Conservation (phyloP, 2,329 filamentous ascomycete genomes). For the Aplosporella prunicola region DNA sequence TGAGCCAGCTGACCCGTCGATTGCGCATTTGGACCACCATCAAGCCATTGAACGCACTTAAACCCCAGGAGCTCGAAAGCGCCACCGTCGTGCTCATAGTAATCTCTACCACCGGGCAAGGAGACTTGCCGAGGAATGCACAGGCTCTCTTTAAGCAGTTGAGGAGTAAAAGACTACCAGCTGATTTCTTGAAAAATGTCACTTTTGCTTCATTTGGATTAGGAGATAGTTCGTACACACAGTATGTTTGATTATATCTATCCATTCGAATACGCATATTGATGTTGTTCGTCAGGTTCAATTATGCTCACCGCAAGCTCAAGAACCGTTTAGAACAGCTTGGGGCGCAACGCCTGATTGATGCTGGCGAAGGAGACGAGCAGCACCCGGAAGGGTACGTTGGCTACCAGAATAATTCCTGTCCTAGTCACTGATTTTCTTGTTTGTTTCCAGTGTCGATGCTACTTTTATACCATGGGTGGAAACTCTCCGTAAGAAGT, state of each 20-base stretch:
- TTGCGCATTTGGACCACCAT: conserved; percentile 69
- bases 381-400: conserved; percentile 82
- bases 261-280: neutral
- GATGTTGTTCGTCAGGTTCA: conserved; percentile 52
- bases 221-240: conserved; percentile 88
- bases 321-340: conserved; percentile 76
- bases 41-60: conserved; percentile 66
- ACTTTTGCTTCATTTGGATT: conserved; percentile 81
- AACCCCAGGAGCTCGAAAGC: conserved; percentile 47
- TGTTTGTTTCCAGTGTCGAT: conserved; percentile 48
- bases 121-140: conserved; percentile 80
- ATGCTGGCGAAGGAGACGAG: conserved; percentile 81
- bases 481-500: conserved; percentile 52
- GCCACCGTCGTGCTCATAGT: conserved; percentile 61
- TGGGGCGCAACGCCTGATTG: conserved; percentile 66
- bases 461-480: conserved; percentile 75
- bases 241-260: conserved; percentile 44
- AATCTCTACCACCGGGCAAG: conserved; percentile 88
- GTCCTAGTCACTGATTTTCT: conserved; percentile 8
- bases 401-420: neutral
- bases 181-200: conserved; percentile 57
- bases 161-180: conserved; percentile 65
- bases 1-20: conserved; percentile 64
- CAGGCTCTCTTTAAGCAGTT: conserved; percentile 76
- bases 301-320: conserved; percentile 84